These are phyloP conservation scores for Curvularia spicifera DNA, from an alignment of 2,329 filamentous ascomycete species.

Conservation along the genomic window DNA sequence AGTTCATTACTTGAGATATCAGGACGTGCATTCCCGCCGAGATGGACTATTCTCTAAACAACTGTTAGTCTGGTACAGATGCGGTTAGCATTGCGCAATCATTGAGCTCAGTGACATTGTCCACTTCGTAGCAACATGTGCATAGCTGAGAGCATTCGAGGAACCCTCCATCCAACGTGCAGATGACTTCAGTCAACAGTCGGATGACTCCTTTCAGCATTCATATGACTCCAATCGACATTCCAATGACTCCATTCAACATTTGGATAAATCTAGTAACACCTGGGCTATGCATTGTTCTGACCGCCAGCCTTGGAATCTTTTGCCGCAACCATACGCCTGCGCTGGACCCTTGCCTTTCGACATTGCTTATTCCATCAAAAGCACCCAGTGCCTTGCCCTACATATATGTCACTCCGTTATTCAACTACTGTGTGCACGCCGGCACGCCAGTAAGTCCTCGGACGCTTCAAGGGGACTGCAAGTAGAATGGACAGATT, in stretches of 20 bases:
- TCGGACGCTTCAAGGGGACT: not conserved
- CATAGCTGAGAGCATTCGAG: not conserved
- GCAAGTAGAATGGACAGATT: conserved; percentile 3
- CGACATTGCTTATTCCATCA: conserved; percentile 11
- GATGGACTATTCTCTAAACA: not conserved
- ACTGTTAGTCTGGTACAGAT: not conserved
- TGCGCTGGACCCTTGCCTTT: conserved; percentile 5
- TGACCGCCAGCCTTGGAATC: conserved; percentile 1
- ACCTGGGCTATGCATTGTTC: conserved; percentile 13
- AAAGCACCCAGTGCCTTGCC: conserved; percentile 11
- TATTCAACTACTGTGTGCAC: conserved; percentile 3
- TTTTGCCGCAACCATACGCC: conserved; percentile 9
- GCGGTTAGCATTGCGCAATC: not conserved
- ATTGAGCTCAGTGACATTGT: not conserved
- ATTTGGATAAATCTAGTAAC: conserved; percentile 2
- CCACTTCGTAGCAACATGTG: not conserved
- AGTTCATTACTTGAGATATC: too few relatives aligned
- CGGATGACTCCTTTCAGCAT: too few relatives aligned
- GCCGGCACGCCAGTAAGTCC: conserved; percentile 8
- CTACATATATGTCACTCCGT: conserved; percentile 4
- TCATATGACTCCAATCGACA: too few relatives aligned
- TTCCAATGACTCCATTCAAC: not conserved
- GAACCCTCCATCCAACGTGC: not conserved
- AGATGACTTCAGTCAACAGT: not conserved
- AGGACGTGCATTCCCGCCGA: not conserved